These are phyloP conservation scores for Nakaseomyces bracarensis DNA, from an alignment of 1,139 yeast species.

Conservation along the genomic window DNA sequence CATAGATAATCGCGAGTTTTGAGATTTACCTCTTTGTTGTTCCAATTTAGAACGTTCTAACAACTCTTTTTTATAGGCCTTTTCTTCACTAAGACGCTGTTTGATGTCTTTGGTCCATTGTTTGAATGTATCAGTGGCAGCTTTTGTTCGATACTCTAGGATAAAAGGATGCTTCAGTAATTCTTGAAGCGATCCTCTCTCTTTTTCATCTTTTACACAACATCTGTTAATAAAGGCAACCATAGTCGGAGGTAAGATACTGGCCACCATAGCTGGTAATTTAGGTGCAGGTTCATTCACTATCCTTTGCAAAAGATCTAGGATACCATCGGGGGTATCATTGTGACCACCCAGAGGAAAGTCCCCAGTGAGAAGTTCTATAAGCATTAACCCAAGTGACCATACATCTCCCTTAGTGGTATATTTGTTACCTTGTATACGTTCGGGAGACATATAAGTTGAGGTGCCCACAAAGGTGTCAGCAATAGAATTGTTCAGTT, in stretches of 20 bases:
- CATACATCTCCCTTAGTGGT: slow-evolving; percentile 93
- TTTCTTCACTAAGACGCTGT: slow-evolving; percentile 26
- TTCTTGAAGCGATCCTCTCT: slow-evolving; percentile 57
- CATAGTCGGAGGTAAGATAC: slow-evolving; percentile 29
- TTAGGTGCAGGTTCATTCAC: slow-evolving; percentile 90
- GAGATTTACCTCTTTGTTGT: slow-evolving; percentile 11
- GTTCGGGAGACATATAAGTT: slow-evolving; percentile 95
- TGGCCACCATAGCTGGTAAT: slow-evolving; percentile 38
- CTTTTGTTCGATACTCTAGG: slow-evolving; percentile 18
- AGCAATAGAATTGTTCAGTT: slow-evolving; percentile 83
- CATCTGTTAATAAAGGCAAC: slow-evolving; percentile 62
- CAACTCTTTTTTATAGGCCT: slow-evolving; percentile 27
- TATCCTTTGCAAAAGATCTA: slow-evolving; percentile 82
- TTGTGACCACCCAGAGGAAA: slow-evolving; percentile 49
- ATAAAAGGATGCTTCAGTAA: slow-evolving; percentile 36
- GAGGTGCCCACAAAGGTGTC: slow-evolving; percentile 97
- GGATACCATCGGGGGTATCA: slow-evolving; percentile 75
- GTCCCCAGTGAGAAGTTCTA: slow-evolving; percentile 79
- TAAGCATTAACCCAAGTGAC: slow-evolving; percentile 86
- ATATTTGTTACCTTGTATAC: slow-evolving; percentile 89
- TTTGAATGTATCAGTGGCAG: slow-evolving; percentile 24
- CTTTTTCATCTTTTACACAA: slow-evolving; percentile 52
- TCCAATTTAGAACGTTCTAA: slow-evolving; percentile 26
- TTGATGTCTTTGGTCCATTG: slow-evolving; percentile 31
- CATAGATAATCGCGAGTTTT: not conserved